Percentiles rank a stretch among this genome's conserved stretches.
phyloP scores from a whole-genome alignment of 2,329 filamentous ascomycete genomes.

The Talaromyces funiculosus region DNA sequence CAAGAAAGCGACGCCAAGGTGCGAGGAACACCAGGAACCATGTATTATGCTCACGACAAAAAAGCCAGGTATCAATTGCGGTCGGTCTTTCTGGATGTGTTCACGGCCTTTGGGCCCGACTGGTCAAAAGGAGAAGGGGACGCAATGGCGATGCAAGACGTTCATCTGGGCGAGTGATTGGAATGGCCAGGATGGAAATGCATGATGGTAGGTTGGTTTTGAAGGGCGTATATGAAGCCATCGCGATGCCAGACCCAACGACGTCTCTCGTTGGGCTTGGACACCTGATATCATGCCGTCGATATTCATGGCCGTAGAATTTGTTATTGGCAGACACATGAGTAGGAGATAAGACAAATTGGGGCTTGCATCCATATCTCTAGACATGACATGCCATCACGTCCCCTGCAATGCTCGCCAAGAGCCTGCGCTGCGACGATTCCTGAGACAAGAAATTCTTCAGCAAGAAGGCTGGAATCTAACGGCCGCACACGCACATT shows the following conservation, averaged over 20 bases:
- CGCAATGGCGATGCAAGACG: conserved; percentile 80
- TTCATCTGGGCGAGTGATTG: conserved; percentile 69
- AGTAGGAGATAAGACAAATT: background rate
- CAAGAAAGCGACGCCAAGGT: conserved; percentile 67
- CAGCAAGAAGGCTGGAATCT: background rate
- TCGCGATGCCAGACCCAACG: background rate
- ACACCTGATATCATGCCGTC: background rate
- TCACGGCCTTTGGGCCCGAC: conserved; percentile 75
- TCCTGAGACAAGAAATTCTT: background rate
- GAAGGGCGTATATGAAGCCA: background rate
- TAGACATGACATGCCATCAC: background rate
- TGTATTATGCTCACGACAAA: conserved; percentile 81
- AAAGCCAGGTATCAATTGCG: conserved; percentile 78
- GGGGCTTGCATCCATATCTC: background rate
- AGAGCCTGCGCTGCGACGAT: background rate
- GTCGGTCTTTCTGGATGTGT: conserved; percentile 63
- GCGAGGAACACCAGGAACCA: conserved; percentile 76
- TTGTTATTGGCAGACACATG: background rate
- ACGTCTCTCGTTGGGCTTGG: background rate
- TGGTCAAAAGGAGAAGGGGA: conserved; percentile 75
- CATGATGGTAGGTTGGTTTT: background rate
- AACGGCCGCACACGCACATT: background rate
- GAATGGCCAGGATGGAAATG: conserved; percentile 35
- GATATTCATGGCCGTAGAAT: background rate
- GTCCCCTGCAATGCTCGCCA: background rate